Evolutionary conservation across 2,329 filamentous ascomycete species (phyloP), one percentile per base, ranked within the genome.

Genomic region (Tolypocladium ovalisporum): DNA sequence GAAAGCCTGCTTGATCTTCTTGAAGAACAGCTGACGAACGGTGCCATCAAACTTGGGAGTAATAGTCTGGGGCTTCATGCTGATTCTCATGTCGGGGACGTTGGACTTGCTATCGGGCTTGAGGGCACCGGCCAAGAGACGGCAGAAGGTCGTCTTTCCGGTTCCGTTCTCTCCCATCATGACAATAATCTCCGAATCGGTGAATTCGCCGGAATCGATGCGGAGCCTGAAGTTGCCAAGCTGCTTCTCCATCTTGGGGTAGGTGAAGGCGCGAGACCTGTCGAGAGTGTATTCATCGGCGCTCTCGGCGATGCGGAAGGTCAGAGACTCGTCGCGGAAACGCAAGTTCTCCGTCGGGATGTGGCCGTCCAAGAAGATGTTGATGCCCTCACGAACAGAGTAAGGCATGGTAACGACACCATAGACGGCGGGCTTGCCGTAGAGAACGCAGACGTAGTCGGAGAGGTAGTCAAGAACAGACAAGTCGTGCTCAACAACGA

Each of bases 121-220:
- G 66, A 96, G 82, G 42, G 89, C 90, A 70, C 95, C 95, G 58
- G 94, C 94, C 64, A 99, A 81, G 77, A 99, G 88, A 71, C 88
- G 90, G 80, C 93, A 97, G 82, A 99, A 99, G 6, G 94, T 99
- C 1, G 94, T 99, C 82, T 99, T 97, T 73, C 95, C 95, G 39
- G 95, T 99, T 76, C 94, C 94, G 76, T 99, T 99, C 79, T 97
- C 93, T 65, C 94, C 94, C 94, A 99, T 97, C 90, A 99, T 96
- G 74, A 99, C 94, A 58, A 99, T 85, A 65, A 99, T 99, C 71
- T 99, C 94, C 0, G 94, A 99, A 73, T 99, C 93, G 24, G 94
- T 97, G 71, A 99, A 99, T 60, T 87, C 80, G 65, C 95, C 94
- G 29, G 82, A 58, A 52, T 97, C 88, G 63, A 99, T 86, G 58